Conservation (phyloP, 2,329 filamentous ascomycete species). For the Macrophomina pseudophaseolina region DNA sequence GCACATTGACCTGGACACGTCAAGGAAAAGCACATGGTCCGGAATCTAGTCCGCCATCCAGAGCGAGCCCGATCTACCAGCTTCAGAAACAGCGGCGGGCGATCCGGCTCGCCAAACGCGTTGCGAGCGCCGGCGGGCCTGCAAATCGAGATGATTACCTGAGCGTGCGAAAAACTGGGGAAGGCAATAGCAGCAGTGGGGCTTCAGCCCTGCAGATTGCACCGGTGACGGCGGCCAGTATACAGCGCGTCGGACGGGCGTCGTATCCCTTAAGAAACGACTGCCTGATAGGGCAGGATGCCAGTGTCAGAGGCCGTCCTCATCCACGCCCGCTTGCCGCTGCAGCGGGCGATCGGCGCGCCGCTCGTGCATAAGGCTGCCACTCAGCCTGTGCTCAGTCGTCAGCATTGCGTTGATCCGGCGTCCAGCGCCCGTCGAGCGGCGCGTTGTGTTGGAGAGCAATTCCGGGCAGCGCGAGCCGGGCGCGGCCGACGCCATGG, state of each 20-base stretch:
- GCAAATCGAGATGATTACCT: constrained; percentile 22
- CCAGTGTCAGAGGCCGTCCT: constrained; percentile 7
- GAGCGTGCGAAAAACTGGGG: constrained; percentile 27
- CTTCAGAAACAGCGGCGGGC: constrained; percentile 9
- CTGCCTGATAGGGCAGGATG: constrained; percentile 17
- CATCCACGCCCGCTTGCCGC: constrained; percentile 7
- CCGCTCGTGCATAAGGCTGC: constrained; percentile 21
- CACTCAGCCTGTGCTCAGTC: constrained; percentile 16
- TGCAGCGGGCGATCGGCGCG: constrained; percentile 18
- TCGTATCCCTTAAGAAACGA: constrained; percentile 6
- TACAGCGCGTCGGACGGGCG: neutral
- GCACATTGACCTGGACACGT: neutral
- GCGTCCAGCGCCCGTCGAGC: constrained; percentile 3
- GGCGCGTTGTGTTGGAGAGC: constrained; percentile 1
- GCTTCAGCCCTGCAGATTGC: constrained; percentile 27
- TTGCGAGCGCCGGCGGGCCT: constrained; percentile 17
- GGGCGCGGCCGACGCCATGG: constrained; percentile 14
- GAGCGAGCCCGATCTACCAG: constrained; percentile 2
- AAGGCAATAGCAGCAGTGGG: constrained; percentile 25
- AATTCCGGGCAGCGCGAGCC: constrained; percentile 6
- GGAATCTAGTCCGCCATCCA: neutral
- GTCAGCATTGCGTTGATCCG: constrained; percentile 21
- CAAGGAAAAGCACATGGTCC: neutral
- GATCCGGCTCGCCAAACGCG: constrained; percentile 20
- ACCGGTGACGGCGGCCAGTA: constrained; percentile 16